A percentile compares a stretch with the other conserved stretches of the same genome.
Conservation (phyloP, 176 grass and related monocot species). For the bread wheat (Triticum aestivum) region IWGSC_CS_RefSeq_v2.1 NC_057807.1:238061504-238062003, state of each 20-base stretch:
- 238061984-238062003: background rate
- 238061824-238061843: background rate
- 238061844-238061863: conserved; percentile 36
- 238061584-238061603: conserved; percentile 99
- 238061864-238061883: conserved; percentile 37
- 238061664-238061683: conserved; percentile 57
- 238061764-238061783: background rate
- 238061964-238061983: conserved; percentile 39
- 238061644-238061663: conserved; percentile 80
- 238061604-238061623: conserved; percentile 96
- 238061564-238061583: conserved; percentile 86
- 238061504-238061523: conserved; percentile 91
- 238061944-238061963: background rate
- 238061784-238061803: background rate
- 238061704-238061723: no score
- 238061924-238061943: background rate
- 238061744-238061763: background rate
- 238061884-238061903: background rate
- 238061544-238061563: conserved; percentile 72
- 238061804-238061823: background rate
- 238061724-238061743: no score
- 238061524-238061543: conserved; percentile 91
- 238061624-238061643: conserved; percentile 77
- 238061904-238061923: background rate
- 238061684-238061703: background rate